Conservation (phyloP, 352 stramenopile species). For the Pythium scleroteichum region DNA sequence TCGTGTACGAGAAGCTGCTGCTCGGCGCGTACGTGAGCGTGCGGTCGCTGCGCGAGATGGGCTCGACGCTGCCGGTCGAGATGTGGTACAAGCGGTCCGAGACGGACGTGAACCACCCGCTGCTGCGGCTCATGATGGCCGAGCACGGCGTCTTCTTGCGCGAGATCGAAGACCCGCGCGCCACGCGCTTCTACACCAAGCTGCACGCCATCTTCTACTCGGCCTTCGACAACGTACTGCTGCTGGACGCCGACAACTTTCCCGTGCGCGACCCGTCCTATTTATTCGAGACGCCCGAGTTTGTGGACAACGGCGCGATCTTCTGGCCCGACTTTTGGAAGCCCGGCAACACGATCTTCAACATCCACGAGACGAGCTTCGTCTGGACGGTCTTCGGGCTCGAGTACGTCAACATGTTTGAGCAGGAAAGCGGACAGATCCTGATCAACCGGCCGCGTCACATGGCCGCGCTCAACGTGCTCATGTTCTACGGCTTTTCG, state of each 20-base stretch:
- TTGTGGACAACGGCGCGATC: constrained; percentile 46
- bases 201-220: constrained; percentile 76
- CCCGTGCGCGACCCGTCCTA: constrained; percentile 61
- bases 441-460: constrained; percentile 57
- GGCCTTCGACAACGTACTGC: constrained; percentile 68
- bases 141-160: constrained; percentile 60
- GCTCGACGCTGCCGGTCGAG: constrained; percentile 65
- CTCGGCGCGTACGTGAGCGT: constrained; percentile 58
- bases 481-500: constrained; percentile 69
- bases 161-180: constrained; percentile 59
- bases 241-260: constrained; percentile 82
- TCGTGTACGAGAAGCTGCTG: constrained; percentile 40
- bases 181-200: constrained; percentile 72
- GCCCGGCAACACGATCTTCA: constrained; percentile 77
- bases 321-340: constrained; percentile 87
- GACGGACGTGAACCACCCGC: constrained; percentile 46
- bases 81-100: constrained; percentile 76
- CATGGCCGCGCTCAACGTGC: constrained; percentile 47
- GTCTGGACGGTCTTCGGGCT: constrained; percentile 76
- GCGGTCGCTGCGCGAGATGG: constrained; percentile 43
- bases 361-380: constrained; percentile 68
- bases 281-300: constrained; percentile 57
- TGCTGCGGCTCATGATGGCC: constrained; percentile 43
- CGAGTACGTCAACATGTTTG: constrained; percentile 61
- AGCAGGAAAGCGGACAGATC: constrained; percentile 80